phyloP scores from a whole-genome alignment of 1,284 basidiomycete species.

The Ustanciosporium gigantosporum region DNA sequence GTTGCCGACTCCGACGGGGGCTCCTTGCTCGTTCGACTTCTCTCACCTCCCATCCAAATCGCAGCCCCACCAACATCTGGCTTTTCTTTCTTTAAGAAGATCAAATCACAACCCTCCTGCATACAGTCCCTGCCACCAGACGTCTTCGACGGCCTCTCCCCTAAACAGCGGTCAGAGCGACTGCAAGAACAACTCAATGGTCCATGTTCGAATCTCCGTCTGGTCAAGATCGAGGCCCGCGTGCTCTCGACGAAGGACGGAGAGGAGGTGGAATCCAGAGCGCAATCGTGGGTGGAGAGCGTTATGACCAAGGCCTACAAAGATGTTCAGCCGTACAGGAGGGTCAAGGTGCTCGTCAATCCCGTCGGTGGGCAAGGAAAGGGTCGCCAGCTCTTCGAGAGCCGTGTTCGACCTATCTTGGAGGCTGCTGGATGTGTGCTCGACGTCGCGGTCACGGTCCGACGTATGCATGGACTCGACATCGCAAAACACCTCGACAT shows the following conservation, averaged over 20 bases:
- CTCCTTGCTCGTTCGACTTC: slow-evolving; percentile 46
- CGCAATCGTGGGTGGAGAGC: slow-evolving; percentile 26
- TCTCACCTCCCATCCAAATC: slow-evolving; percentile 37
- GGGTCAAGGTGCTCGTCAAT: slow-evolving; percentile 73
- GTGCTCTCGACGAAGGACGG: slow-evolving; percentile 8
- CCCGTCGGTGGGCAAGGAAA: slow-evolving; percentile 85
- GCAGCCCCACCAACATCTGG: slow-evolving; percentile 1
- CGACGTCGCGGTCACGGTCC: slow-evolving; percentile 66
- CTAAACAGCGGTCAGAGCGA: slow-evolving; percentile 8
- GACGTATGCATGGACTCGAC: slow-evolving; percentile 73
- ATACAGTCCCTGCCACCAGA: slow-evolving; percentile 21
- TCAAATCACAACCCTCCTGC: slow-evolving; percentile 8
- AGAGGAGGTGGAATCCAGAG: slow-evolving; percentile 11
- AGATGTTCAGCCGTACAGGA: slow-evolving; percentile 28
- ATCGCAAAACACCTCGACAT: slow-evolving; percentile 70
- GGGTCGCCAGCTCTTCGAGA: slow-evolving; percentile 69
- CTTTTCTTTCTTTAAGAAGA: slow-evolving; percentile 33
- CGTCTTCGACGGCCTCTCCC: slow-evolving; percentile 6
- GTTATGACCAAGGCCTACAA: slow-evolving; percentile 38
- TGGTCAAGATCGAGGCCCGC: slow-evolving; percentile 51
- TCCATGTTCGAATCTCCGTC: slow-evolving; percentile 43
- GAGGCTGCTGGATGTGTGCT: slow-evolving; percentile 73
- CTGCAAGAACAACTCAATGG: slow-evolving; percentile 41
- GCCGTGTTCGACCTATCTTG: slow-evolving; percentile 77
- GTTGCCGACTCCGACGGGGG: slow-evolving; percentile 54